Conservation (phyloP, 139 green algal species). For the Zygnema cylindricum region DNA sequence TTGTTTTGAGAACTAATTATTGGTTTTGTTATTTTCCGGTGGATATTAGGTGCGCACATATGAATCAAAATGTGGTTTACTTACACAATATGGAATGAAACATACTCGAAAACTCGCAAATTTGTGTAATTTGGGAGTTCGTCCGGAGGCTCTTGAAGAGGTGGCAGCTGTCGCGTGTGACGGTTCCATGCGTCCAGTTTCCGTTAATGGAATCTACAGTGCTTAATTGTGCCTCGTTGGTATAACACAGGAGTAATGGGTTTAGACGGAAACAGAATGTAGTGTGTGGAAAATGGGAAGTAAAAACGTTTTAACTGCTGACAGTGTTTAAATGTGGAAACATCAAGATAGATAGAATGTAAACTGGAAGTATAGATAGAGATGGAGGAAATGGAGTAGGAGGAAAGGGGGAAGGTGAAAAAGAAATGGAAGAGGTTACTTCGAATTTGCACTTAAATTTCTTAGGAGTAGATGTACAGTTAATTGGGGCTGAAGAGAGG, state of each 20-base stretch:
- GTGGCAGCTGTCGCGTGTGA: constrained; percentile 13
- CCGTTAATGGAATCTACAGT: neutral
- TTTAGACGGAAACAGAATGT: neutral
- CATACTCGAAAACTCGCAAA: constrained; percentile 48
- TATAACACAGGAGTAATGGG: neutral
- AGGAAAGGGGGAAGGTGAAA: no score
- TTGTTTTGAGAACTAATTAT: neutral
- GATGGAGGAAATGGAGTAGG: no score
- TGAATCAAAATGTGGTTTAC: constrained; percentile 9
- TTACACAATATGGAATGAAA: constrained; percentile 54
- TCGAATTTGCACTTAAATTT: no score
- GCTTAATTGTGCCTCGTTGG: neutral
- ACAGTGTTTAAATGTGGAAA: neutral
- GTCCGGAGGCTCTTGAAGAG: constrained; percentile 22
- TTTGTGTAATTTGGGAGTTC: constrained; percentile 26
- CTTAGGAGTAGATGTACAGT: neutral
- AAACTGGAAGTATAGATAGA: no score
- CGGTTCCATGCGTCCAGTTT: neutral
- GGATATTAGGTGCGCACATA: constrained; percentile 26
- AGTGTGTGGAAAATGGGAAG: neutral
- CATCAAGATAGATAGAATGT: neutral
- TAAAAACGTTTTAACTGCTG: neutral
- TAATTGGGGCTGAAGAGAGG: neutral
- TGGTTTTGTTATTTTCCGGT: no score
- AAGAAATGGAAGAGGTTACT: no score